phyloP scores from a whole-genome alignment of 202 grass and related monocot genomes.

The Schoenoplectus triqueter region DNA sequence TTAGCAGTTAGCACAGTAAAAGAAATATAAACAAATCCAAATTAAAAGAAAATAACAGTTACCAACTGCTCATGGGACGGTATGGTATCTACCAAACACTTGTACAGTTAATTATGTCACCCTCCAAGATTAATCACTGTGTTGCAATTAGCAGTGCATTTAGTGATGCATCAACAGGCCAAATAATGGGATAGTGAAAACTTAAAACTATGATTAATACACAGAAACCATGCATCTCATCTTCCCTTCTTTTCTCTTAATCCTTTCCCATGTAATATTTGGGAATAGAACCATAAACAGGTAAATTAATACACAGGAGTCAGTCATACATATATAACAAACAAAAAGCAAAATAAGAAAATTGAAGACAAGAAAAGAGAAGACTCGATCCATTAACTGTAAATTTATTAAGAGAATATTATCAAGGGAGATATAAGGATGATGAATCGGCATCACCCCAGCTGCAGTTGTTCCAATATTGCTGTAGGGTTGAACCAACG shows the following conservation, averaged over 20 bases:
- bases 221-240: conserved; percentile 30
- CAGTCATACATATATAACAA: conserved; percentile 38
- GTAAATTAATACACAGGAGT: conserved; percentile 36
- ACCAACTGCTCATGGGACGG: conserved; percentile 24
- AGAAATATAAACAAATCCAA: not conserved
- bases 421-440: conserved; percentile 43
- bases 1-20: conserved; percentile 12
- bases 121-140: conserved; percentile 27
- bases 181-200: conserved; percentile 19
- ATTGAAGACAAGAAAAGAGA: conserved; percentile 15
- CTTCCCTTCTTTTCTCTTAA: conserved; percentile 10
- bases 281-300: conserved; percentile 34
- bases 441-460: conserved; percentile 34
- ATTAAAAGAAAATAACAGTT: conserved; percentile 20
- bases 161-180: conserved; percentile 29
- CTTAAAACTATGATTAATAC: not conserved
- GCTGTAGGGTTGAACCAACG: conserved; percentile 15
- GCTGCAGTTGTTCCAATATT: conserved; percentile 42
- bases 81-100: conserved; percentile 14
- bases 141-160: conserved; percentile 13
- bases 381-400: conserved; percentile 15
- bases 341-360: conserved; percentile 21
- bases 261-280: conserved; percentile 38
- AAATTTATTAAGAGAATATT: conserved; percentile 26
- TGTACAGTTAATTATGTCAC: not conserved